phyloP scores from a whole-genome alignment of 2,329 filamentous ascomycete genomes.

The Lojkania enalia region DNA sequence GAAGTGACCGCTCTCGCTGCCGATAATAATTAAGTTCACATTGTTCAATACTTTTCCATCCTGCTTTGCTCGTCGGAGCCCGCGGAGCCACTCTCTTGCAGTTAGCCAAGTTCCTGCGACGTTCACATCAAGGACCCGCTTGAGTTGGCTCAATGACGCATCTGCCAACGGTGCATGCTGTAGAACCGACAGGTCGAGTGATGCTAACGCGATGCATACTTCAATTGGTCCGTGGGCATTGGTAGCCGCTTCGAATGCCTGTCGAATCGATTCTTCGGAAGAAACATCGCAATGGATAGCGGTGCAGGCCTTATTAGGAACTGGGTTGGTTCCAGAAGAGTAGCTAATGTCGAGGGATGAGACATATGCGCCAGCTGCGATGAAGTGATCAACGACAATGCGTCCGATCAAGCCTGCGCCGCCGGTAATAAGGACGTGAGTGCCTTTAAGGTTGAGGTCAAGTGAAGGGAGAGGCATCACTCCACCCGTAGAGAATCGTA shows the following conservation, averaged over 20 bases:
- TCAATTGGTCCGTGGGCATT: slow-evolving; percentile 42
- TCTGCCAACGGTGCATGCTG: slow-evolving; percentile 45
- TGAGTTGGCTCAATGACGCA: slow-evolving; percentile 46
- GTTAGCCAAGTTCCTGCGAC: slow-evolving; percentile 44
- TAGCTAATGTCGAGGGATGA: slow-evolving; percentile 41
- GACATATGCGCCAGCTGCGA: slow-evolving; percentile 49
- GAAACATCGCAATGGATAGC: slow-evolving; percentile 42
- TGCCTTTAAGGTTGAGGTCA: slow-evolving; percentile 41
- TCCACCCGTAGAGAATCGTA: too few relatives aligned
- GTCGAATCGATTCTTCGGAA: slow-evolving; percentile 36
- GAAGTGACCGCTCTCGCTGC: slow-evolving; percentile 51
- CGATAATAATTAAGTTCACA: slow-evolving; percentile 50
- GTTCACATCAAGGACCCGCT: slow-evolving; percentile 49
- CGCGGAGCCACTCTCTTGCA: slow-evolving; percentile 46
- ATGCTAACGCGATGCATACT: slow-evolving; percentile 50
- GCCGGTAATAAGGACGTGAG: slow-evolving; percentile 49
- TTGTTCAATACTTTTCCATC: slow-evolving; percentile 33
- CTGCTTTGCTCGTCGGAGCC: slow-evolving; percentile 33
- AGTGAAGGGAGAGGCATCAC: slow-evolving; percentile 21
- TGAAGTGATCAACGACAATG: slow-evolving; percentile 46
- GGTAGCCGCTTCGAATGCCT: slow-evolving; percentile 41
- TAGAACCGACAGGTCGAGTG: slow-evolving; percentile 50
- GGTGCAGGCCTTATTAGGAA: not conserved
- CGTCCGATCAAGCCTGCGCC: slow-evolving; percentile 48
- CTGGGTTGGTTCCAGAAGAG: slow-evolving; percentile 2